phyloP scores from a whole-genome alignment of 352 stramenopile species.

The Peronospora farinosa region DNA sequence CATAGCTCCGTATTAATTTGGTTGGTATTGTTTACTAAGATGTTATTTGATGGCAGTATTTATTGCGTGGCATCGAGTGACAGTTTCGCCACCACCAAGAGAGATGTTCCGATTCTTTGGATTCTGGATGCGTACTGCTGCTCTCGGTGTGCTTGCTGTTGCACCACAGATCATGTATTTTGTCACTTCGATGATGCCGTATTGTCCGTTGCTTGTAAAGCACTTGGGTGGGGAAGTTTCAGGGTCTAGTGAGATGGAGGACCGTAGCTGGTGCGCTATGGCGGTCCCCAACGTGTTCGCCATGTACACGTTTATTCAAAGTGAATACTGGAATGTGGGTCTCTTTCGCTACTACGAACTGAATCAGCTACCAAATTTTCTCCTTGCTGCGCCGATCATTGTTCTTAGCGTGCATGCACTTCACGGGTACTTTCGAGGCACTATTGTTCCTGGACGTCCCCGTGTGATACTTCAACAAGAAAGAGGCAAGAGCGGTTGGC shows the following conservation, averaged over 20 bases:
- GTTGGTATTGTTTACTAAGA: slow-evolving; percentile 4
- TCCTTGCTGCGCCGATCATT: slow-evolving; percentile 86
- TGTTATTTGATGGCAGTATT: slow-evolving; percentile 37
- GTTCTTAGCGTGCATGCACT: slow-evolving; percentile 54
- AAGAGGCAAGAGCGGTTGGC: slow-evolving; percentile 8
- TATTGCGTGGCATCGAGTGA: slow-evolving; percentile 66
- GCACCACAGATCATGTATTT: slow-evolving; percentile 72
- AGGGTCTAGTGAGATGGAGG: slow-evolving; percentile 6
- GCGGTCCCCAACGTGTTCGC: slow-evolving; percentile 69
- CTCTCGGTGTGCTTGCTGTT: slow-evolving; percentile 53
- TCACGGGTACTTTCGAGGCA: slow-evolving; percentile 40
- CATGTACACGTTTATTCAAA: slow-evolving; percentile 93
- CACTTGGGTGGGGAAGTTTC: slow-evolving; percentile 8
- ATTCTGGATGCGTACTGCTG: slow-evolving; percentile 56
- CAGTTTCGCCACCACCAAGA: slow-evolving; percentile 41
- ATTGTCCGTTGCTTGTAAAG: slow-evolving; percentile 49
- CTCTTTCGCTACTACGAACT: slow-evolving; percentile 90
- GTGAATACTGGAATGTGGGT: slow-evolving; percentile 94
- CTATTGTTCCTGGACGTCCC: slow-evolving; percentile 12
- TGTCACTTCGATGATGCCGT: slow-evolving; percentile 42
- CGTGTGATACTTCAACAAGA: background rate
- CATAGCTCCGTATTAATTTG: background rate
- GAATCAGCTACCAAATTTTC: slow-evolving; percentile 93
- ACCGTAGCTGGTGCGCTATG: slow-evolving; percentile 65
- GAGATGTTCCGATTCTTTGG: slow-evolving; percentile 31